Base-by-base conservation (phyloP, 1,284 basidiomycete species). In the Apiotrichum domesticum region DNA sequence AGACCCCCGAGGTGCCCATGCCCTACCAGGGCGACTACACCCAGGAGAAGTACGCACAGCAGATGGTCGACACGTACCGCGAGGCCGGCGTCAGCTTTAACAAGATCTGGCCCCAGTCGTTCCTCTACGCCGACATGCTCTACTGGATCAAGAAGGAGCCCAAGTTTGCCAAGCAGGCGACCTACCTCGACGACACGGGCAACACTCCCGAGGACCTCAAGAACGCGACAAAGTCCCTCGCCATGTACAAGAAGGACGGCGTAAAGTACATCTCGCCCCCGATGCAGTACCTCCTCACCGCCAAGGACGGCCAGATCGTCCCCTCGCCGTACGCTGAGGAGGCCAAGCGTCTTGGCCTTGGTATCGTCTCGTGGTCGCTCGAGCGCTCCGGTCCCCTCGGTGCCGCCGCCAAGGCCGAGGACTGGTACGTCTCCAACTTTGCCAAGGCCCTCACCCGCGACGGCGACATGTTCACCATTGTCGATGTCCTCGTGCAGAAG, bases 21-120 rank as follows among this genome's bases (percentile, higher is more conserved):
- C 62, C 62, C 14, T 57, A 63, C 46, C 43, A 58, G n/a, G 61
- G 58, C 40, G 49, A 60, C 55, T 63, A 57, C 52, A 63, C 59
- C 3, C 57, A 59, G 55, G 64, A 57, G 35, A 48, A 45, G 41
- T 64, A 57, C 47, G 55, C 57, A 2, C 54, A 63, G 46, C 52
- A 59, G 46, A 21, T 65, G 14, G 51, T 58, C 42, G 62, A 62
- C 51, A 50, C 51, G 40, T 61, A 57, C 56, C 45, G 42, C 33
- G n/a, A 51, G 13, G 33, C 41, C 32, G 51, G 51, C 15, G 44
- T 63, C 42, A 40, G 54, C 47, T 35, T 50, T 2, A 46, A 44
- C 8, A 47, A 51, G n/a, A 45, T 64, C 35, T 64, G 62, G 62
- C 29, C 46, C 35, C 62, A 64, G 57, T 54, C 51, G 44, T 64